phyloP scores from a whole-genome alignment of 768 basidiomycete genomes.

The Leccinum uliginosum region DNA sequence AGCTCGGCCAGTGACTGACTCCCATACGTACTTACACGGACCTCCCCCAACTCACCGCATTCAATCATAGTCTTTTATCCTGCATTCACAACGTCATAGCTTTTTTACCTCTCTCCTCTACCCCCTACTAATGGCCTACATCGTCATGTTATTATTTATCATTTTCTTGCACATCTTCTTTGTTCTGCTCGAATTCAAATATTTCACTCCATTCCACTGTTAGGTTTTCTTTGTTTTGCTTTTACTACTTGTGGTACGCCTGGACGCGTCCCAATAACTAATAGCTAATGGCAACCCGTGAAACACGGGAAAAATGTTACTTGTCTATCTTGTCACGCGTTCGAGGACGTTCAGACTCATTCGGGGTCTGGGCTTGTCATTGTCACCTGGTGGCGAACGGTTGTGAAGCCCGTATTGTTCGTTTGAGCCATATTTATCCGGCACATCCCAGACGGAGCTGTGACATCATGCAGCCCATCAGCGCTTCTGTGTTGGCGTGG shows the following conservation, averaged over 20 bases:
- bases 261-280: not conserved
- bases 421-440: not conserved
- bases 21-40: conserved; percentile 23
- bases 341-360: not conserved
- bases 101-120: not conserved
- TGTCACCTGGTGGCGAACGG: not conserved
- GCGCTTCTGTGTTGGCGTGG: not conserved
- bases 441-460: not conserved
- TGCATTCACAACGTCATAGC: not conserved
- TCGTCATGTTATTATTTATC: not conserved
- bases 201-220: not conserved
- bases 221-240: not conserved
- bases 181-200: not conserved
- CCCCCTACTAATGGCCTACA: conserved; percentile 9
- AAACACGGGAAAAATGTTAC: not conserved
- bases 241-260: not conserved
- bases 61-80: conserved; percentile 2
- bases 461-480: not conserved
- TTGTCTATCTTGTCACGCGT: not conserved
- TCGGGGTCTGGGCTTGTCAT: not conserved
- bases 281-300: not conserved
- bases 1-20: conserved; percentile 3
- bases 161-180: conserved; percentile 8
- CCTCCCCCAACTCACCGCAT: not conserved
- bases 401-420: not conserved